A percentile compares a stretch with the other conserved stretches of the same genome.
Evolutionary conservation across 2,329 filamentous ascomycete genomes (phyloP).

Genomic region (Penicillium sp.): DNA sequence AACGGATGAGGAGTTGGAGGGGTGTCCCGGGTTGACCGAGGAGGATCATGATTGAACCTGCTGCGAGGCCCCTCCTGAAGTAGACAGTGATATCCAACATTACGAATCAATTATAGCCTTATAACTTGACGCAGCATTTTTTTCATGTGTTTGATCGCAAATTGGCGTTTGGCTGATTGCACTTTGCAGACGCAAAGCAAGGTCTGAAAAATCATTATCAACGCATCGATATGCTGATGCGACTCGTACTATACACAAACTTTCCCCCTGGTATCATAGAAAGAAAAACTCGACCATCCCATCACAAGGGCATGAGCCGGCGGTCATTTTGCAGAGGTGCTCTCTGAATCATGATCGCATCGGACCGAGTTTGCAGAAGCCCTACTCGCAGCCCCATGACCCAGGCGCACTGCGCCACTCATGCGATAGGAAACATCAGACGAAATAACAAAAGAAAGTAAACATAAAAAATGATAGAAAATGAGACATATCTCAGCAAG

Average conservation of each 20-base stretch:
- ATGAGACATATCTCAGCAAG: conserved; percentile 1
- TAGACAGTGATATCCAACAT: conserved; percentile 6
- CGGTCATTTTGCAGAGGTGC: neutral
- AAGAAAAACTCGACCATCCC: neutral
- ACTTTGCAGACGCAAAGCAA: neutral
- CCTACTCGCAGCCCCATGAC: neutral
- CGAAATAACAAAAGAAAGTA: conserved; percentile 4
- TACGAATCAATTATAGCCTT: neutral
- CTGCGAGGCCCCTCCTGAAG: neutral
- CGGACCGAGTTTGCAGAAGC: neutral
- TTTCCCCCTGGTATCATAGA: conserved; percentile 27
- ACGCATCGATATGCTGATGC: conserved; percentile 16
- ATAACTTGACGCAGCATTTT: neutral
- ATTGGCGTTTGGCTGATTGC: neutral
- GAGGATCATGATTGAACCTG: conserved; percentile 70
- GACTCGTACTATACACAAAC: conserved; percentile 24
- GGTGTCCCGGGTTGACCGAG: conserved; percentile 83
- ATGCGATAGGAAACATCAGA: conserved; percentile 8
- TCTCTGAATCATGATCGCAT: neutral
- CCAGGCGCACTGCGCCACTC: conserved; percentile 14
- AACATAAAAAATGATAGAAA: neutral
- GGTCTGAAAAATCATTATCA: neutral
- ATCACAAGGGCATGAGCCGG: neutral
- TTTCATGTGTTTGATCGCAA: neutral
- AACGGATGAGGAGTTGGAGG: conserved; percentile 68